Evolutionary conservation across 1,284 basidiomycete species (phyloP).

Genomic region (Moniliophthora roreri): DNA sequence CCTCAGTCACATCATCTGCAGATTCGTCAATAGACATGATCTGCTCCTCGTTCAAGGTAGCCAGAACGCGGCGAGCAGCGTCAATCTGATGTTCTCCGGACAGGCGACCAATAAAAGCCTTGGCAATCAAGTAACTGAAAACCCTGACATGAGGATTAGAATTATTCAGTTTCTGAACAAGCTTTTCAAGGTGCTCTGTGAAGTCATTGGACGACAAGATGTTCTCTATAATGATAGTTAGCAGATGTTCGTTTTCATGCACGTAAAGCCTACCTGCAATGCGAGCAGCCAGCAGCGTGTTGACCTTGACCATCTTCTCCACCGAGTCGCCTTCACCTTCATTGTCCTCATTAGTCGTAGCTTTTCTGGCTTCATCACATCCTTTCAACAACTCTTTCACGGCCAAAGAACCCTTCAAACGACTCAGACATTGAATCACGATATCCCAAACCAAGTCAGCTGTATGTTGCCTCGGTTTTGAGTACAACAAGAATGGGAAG

Average conservation of each 20-base stretch:
- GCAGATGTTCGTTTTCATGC: no score
- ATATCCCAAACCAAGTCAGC: slow-evolving; percentile 65
- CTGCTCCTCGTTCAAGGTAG: slow-evolving; percentile 43
- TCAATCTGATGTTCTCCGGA: slow-evolving; percentile 58
- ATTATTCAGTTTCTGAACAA: slow-evolving; percentile 51
- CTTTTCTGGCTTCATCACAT: slow-evolving; percentile 18
- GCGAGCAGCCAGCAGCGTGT: slow-evolving; percentile 50
- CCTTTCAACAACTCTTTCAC: slow-evolving; percentile 43
- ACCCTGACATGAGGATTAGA: slow-evolving; percentile 50
- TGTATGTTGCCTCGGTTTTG: slow-evolving; percentile 67
- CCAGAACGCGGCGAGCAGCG: slow-evolving; percentile 49
- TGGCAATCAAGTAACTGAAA: slow-evolving; percentile 59
- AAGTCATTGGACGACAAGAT: slow-evolving; percentile 27
- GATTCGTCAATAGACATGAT: slow-evolving; percentile 39
- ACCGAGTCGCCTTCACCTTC: slow-evolving; percentile 42
- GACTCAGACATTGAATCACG: slow-evolving; percentile 34
- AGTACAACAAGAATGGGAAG: slow-evolving; percentile 74
- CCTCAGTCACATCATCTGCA: slow-evolving; percentile 33
- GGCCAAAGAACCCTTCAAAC: slow-evolving; percentile 45
- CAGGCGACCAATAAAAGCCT: slow-evolving; percentile 43
- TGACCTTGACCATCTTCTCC: slow-evolving; percentile 40
- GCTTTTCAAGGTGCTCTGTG: slow-evolving; percentile 21
- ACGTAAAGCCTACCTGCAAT: slow-evolving; percentile 58
- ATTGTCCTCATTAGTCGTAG: slow-evolving; percentile 50
- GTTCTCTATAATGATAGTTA: background rate